These are phyloP conservation scores for Aphanomyces cochlioides DNA, from an alignment of 352 stramenopile genomes.

Conservation along the genomic window DNA sequence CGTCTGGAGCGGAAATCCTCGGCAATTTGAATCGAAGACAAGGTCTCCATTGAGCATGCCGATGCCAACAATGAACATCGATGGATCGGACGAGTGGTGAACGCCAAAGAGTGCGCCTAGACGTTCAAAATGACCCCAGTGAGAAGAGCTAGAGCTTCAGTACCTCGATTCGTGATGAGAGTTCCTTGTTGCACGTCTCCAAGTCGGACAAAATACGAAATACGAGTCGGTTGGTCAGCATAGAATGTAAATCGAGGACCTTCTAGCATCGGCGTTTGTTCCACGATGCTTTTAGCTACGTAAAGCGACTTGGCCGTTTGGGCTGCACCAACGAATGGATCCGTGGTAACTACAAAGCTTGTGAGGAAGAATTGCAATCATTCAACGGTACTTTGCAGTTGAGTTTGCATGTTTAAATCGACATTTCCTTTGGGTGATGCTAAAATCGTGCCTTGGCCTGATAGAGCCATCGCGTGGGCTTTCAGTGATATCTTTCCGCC, in stretches of 20 bases:
- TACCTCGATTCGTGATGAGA: constrained; percentile 45
- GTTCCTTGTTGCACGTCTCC: constrained; percentile 44
- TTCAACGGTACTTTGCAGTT: constrained; percentile 15
- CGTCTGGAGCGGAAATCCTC: constrained; percentile 44
- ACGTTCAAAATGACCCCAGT: neutral
- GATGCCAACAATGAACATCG: constrained; percentile 56
- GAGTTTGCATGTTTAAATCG: constrained; percentile 12
- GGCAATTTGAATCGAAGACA: constrained; percentile 66
- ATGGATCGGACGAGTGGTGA: constrained; percentile 25
- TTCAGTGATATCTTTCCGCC: constrained; percentile 13
- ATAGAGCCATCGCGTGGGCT: constrained; percentile 3
- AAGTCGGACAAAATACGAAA: constrained; percentile 78
- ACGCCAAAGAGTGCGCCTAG: constrained; percentile 58
- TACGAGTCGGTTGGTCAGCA: constrained; percentile 42
- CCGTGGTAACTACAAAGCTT: constrained; percentile 27
- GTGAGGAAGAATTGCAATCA: neutral
- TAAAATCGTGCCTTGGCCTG: neutral
- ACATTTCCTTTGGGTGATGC: neutral
- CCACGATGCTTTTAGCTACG: constrained; percentile 38
- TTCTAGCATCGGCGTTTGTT: constrained; percentile 42
- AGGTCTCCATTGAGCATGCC: constrained; percentile 65
- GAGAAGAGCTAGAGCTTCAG: neutral
- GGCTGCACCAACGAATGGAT: constrained; percentile 61
- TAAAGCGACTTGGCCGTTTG: constrained; percentile 57
- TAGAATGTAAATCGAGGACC: neutral